Conservation (phyloP, 768 basidiomycete genomes). For the Thelephora aurantiotincta region DNA sequence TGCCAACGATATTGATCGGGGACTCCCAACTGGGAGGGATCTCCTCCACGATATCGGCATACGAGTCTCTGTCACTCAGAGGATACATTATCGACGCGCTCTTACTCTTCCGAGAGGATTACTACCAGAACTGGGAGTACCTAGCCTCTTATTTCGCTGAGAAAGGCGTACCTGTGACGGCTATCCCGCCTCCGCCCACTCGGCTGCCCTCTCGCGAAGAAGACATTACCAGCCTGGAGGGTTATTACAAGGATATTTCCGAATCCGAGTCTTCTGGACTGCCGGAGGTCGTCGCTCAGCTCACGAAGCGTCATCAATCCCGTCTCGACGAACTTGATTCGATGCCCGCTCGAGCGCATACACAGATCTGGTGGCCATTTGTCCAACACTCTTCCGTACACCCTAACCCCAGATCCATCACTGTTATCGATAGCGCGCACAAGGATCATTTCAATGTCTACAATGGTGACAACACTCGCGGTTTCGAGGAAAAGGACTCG, state of each 20-base stretch:
- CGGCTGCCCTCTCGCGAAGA: conserved; percentile 25
- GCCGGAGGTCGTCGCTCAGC: conserved; percentile 32
- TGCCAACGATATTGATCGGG: conserved; percentile 80
- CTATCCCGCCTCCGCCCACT: conserved; percentile 46
- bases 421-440: conserved; percentile 82
- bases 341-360: conserved; percentile 65
- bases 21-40: conserved; percentile 90
- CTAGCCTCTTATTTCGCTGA: conserved; percentile 68
- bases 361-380: conserved; percentile 94
- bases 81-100: conserved; percentile 83
- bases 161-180: conserved; percentile 39
- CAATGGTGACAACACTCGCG: conserved; percentile 16
- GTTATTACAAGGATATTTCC: conserved; percentile 54
- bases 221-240: conserved; percentile 40
- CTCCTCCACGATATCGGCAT: conserved; percentile 82
- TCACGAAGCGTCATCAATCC: conserved; percentile 48
- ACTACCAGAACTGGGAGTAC: conserved; percentile 83
- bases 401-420: conserved; percentile 51
- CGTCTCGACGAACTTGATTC: conserved; percentile 62
- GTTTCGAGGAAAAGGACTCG: conserved; percentile 13
- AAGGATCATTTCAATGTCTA: conserved; percentile 79
- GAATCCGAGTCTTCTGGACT: conserved; percentile 23
- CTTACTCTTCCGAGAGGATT: conserved; percentile 70
- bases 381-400: conserved; percentile 75
- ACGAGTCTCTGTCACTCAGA: conserved; percentile 81